Evolutionary conservation across 2,329 filamentous ascomycete genomes (phyloP).

Genomic region (Beauveria rudraprayagi): DNA sequence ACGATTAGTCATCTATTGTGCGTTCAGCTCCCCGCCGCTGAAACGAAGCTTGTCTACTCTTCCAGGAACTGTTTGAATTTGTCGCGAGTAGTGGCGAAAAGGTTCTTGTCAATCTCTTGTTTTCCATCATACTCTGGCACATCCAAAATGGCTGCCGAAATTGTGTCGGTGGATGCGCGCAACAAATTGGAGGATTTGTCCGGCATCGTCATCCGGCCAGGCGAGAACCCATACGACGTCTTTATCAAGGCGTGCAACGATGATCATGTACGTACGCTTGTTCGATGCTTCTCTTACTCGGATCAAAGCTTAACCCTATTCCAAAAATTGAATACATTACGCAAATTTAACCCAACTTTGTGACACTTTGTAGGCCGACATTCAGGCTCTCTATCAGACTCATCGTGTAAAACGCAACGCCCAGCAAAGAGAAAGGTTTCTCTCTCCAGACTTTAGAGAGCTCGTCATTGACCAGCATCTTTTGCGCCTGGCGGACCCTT

Average conservation of each 20-base stretch:
- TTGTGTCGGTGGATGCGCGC: constrained; percentile 33
- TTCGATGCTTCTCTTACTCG: neutral
- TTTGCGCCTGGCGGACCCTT: constrained; percentile 55
- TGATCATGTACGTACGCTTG: constrained; percentile 47
- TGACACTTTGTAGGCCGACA: constrained; percentile 40
- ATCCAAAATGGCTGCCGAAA: constrained; percentile 14
- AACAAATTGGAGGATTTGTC: constrained; percentile 50
- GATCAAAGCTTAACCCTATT: neutral
- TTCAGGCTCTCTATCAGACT: constrained; percentile 63
- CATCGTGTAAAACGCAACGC: constrained; percentile 70
- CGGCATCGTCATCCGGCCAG: constrained; percentile 39
- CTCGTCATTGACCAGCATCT: constrained; percentile 72
- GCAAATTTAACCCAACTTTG: neutral
- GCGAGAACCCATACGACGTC: constrained; percentile 68
- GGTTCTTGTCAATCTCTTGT: neutral
- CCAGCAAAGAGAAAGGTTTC: constrained; percentile 67
- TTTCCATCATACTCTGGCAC: neutral
- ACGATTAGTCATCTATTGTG: neutral
- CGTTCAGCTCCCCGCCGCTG: neutral
- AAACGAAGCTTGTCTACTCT: neutral
- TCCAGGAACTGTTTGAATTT: neutral
- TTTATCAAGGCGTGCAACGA: constrained; percentile 61
- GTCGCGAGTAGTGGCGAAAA: neutral
- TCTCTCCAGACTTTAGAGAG: constrained; percentile 58
- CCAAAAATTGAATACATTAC: neutral